These are phyloP conservation scores for Artemisia annua DNA, from an alignment of 129 eudicot species.

Conservation along the genomic window DNA sequence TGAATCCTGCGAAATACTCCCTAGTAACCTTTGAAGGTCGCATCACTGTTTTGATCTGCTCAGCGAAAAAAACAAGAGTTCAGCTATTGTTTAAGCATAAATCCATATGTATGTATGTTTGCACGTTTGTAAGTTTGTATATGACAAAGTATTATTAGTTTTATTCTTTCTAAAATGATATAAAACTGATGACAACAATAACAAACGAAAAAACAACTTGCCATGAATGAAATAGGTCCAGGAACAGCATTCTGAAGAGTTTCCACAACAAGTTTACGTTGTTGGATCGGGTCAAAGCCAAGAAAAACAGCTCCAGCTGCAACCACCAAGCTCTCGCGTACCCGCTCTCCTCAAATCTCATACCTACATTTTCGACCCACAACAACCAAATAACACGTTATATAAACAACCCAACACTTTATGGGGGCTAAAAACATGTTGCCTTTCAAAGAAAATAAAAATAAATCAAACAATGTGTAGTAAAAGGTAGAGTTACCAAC, in stretches of 20 bases:
- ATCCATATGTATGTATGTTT: not conserved
- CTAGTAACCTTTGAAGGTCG: constrained; percentile 69
- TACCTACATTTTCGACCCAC: constrained; percentile 34
- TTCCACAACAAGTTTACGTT: constrained; percentile 46
- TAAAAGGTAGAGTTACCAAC: constrained; percentile 39
- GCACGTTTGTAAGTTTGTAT: no score
- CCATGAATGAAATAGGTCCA: constrained; percentile 51
- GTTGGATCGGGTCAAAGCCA: constrained; percentile 48
- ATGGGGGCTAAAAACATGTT: no score
- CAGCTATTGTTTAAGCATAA: not conserved
- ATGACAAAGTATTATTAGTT: not conserved
- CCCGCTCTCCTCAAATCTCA: constrained; percentile 49
- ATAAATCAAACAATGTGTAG: not conserved
- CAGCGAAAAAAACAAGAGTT: not conserved
- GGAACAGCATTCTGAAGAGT: constrained; percentile 70
- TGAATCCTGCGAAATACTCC: constrained; percentile 71
- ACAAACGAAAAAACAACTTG: constrained; percentile 35
- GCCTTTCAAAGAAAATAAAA: not conserved
- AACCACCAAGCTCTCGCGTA: constrained; percentile 75
- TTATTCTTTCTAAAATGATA: not conserved
- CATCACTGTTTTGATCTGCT: constrained; percentile 61
- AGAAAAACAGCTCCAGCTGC: constrained; percentile 44
- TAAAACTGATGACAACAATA: constrained; percentile 2
- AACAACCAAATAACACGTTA: not conserved
- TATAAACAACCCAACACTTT: not conserved